A percentile compares a stretch with the other conserved stretches of the same genome.
Evolutionary conservation across 1,284 basidiomycete genomes (phyloP).

Genomic region (Rhodotorula sp.): DNA sequence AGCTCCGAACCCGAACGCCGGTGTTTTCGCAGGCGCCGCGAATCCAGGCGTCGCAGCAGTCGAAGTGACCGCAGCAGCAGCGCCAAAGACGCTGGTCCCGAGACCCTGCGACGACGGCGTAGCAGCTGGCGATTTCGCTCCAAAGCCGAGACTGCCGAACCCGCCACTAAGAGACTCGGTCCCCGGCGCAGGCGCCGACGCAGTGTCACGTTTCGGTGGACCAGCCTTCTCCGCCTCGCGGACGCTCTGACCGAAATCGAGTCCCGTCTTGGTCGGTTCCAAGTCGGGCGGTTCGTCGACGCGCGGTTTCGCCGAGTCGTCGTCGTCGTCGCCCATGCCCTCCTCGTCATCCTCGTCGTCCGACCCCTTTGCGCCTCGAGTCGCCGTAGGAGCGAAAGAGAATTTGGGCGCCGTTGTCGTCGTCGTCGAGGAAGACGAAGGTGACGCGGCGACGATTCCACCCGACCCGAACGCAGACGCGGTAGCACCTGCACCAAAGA

Average conservation of each 20-base stretch:
- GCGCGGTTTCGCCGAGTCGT: constrained; percentile 15
- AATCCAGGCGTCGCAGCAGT: constrained; percentile 1
- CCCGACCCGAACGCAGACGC: background rate
- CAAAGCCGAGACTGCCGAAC: constrained; percentile 32
- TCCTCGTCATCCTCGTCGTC: constrained; percentile 21
- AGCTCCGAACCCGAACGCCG: constrained; percentile 18
- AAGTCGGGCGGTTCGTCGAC: constrained; percentile 42
- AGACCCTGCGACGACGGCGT: background rate
- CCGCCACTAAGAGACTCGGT: constrained; percentile 6
- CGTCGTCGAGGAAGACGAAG: background rate
- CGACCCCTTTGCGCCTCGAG: background rate
- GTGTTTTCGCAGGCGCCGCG: background rate
- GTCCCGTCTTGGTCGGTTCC: constrained; percentile 27
- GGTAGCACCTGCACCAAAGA: too few species aligned
- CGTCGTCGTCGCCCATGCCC: constrained; percentile 10
- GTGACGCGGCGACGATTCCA: background rate
- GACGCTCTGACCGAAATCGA: constrained; percentile 30
- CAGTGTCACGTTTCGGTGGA: background rate
- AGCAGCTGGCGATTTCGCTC: background rate
- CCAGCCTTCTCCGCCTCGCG: constrained; percentile 13
- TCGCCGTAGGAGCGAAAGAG: background rate
- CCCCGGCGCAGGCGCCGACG: background rate
- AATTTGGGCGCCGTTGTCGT: background rate
- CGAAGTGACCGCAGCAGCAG: background rate
- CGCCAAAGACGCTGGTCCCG: constrained; percentile 11